Evolutionary conservation across 805 yeast species (phyloP), one percentile per base, ranked within the genome.

Genomic region (Wickerhamiella cacticola): DNA sequence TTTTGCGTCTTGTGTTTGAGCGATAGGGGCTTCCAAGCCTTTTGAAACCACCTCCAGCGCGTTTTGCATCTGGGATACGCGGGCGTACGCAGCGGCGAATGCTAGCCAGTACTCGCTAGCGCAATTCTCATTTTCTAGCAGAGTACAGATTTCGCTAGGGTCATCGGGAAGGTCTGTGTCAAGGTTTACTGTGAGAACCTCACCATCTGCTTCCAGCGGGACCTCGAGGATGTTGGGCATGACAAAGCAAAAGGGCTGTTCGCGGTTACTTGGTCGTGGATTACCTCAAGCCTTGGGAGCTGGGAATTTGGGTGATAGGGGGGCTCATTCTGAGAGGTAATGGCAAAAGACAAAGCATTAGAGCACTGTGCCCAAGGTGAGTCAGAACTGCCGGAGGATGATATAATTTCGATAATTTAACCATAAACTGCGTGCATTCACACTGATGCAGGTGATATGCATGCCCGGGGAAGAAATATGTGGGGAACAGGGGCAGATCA

Each of bases 91-190:
- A 50, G 79, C 48, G n/a, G 94, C 88, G 52, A 88, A 78, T 19
- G 81, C 73, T 16, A 85, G 65, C 98, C 98, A 92, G 65, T 78
- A 84, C 59, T 80, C 79, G 48, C 74, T 70, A 19, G 75, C 78
- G 44, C 89, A 80, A 49, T 75, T 76, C 66, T 92, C 97, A 54
- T 82, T 84, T 52, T 82, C 81, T 53, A 92, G 68, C 52, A 89
- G 73, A 23, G 76, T 74, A 54, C 82, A 78, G 53, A 92, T 71
- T 59, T 92, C 97, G 40, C 77, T 72, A 3, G 95, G 84, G 62
- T 89, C 95, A 19, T 84, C 95, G 3, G 95, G 94, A 49, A 87
- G 70, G 59, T 89, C 97, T 29, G 79, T 78, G 46, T 74, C 74
- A 51, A 82, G 72, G 58, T 87, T 89, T 55, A 92, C 76, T 46